phyloP scores from a whole-genome alignment of 2,329 filamentous ascomycete genomes.

The Claviceps sorghi region DNA sequence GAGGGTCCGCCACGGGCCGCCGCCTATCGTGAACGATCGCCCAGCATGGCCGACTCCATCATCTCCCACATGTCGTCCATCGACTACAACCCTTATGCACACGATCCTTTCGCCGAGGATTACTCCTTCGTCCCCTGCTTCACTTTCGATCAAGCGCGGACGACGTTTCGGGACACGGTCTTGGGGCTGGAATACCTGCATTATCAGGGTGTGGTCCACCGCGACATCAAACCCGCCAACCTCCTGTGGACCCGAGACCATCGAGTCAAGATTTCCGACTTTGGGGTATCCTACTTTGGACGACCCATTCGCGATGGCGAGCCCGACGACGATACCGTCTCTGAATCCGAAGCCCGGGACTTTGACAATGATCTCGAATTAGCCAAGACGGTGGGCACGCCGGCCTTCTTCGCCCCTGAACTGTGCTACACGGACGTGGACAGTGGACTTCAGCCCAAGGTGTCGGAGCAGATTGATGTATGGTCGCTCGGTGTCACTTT shows the following conservation, averaged over 20 bases:
- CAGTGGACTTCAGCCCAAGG: conserved; percentile 53
- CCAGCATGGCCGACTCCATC: conserved; percentile 67
- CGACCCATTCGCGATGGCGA: conserved; percentile 74
- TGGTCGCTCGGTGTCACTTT: conserved; percentile 95
- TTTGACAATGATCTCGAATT: conserved; percentile 88
- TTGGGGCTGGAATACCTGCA: conserved; percentile 87
- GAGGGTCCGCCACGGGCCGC: conserved; percentile 43
- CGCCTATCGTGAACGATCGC: conserved; percentile 49
- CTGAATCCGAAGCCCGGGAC: conserved; percentile 71
- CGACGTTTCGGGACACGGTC: conserved; percentile 82
- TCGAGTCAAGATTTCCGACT: conserved; percentile 94
- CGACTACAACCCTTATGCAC: conserved; percentile 40
- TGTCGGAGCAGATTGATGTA: conserved; percentile 89
- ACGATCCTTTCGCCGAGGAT: conserved; percentile 66
- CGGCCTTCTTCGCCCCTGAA: conserved; percentile 94
- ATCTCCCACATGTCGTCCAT: conserved; percentile 55
- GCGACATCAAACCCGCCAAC: conserved; percentile 81
- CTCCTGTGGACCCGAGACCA: conserved; percentile 74
- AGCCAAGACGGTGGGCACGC: conserved; percentile 96
- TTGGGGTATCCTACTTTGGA: conserved; percentile 94
- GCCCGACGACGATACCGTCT: conserved; percentile 56
- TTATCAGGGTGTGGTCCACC: conserved; percentile 71
- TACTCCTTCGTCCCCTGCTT: conserved; percentile 89
- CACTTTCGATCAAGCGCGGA: conserved; percentile 67
- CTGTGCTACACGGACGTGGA: conserved; percentile 77